These are phyloP conservation scores for Zalaria obscura DNA, from an alignment of 2,329 filamentous ascomycete genomes.

Conservation along the genomic window DNA sequence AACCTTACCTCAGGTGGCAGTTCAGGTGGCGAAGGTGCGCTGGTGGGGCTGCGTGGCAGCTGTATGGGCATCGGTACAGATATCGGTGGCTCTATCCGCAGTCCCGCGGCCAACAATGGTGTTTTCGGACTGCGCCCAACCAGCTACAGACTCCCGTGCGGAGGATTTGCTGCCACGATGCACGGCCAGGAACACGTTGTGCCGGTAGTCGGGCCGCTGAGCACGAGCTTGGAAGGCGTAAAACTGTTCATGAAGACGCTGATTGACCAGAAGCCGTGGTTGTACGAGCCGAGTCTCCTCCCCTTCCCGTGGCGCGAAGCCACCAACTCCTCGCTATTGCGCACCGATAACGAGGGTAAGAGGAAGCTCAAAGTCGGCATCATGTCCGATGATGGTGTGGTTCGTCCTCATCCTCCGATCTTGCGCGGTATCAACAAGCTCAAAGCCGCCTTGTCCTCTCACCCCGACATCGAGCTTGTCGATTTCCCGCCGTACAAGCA, in stretches of 20 bases:
- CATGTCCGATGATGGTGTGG: slow-evolving; percentile 50
- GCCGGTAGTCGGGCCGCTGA: slow-evolving; percentile 39
- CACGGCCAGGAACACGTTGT: slow-evolving; percentile 32
- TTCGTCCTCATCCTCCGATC: slow-evolving; percentile 52
- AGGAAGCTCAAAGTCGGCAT: slow-evolving; percentile 42
- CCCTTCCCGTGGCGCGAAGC: slow-evolving; percentile 41
- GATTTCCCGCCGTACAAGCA: slow-evolving; percentile 37
- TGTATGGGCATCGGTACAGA: slow-evolving; percentile 41
- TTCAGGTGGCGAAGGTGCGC: slow-evolving; percentile 42
- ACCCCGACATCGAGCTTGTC: slow-evolving; percentile 37
- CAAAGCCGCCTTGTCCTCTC: slow-evolving; percentile 26
- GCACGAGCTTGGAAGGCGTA: slow-evolving; percentile 37
- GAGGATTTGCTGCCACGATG: slow-evolving; percentile 29
- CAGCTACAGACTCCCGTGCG: slow-evolving; percentile 25
- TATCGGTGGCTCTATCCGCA: slow-evolving; percentile 36
- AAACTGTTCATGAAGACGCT: slow-evolving; percentile 39
- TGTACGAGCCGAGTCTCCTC: slow-evolving; percentile 40
- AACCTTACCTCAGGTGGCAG: slow-evolving; percentile 38
- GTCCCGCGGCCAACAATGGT: slow-evolving; percentile 34
- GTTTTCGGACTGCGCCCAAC: slow-evolving; percentile 31
- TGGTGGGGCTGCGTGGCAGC: slow-evolving; percentile 37
- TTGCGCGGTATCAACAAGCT: slow-evolving; percentile 38
- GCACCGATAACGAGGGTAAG: slow-evolving; percentile 8
- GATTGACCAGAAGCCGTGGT: slow-evolving; percentile 41
- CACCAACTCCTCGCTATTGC: slow-evolving; percentile 6